Evolutionary conservation across 257 asterid species (phyloP), one percentile per base, ranked within the genome.

Genomic region (Thymus mandschuricus): DNA sequence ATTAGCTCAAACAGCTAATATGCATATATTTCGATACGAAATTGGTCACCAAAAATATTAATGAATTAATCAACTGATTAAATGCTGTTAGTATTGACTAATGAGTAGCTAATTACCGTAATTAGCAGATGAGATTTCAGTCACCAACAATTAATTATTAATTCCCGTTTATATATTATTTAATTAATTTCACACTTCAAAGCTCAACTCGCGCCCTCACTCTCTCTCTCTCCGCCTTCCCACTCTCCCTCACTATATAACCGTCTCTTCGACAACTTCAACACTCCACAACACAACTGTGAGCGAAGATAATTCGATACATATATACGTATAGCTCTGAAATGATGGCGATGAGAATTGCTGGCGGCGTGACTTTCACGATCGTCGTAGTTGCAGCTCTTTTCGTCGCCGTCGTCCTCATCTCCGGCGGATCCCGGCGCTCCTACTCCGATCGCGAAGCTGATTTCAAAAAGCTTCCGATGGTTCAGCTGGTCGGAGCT

Each of bases 181-280:
- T 66, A 38, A 44, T 6, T 48, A 48, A 8, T 0, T 15, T 44
- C 70, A 35, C 60, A 52, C 64, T 56, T 57, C 3, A 35, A 15
- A 70, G 40, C 49, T 69, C 61, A 33, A 10, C 40, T 15, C 61
- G 48, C 68, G 34, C 60, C 52, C 30, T 59, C 60, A 15, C 60
- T 21, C 60, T 40, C 65, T 35, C 65, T 35, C 38, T 58, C 72
- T 45, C 72, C 28, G 28, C 28, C 55, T 49, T 13, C 13, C 68
- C 68, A 33, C 55, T 28, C 70, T 38, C 58, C n/a, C 57, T 41
- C 29, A 9, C 31, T 35, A 29, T 41, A 75, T 67, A 81, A 81
- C 86, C 86, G 86, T 63, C 76, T 68, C 80, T n/a, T 45, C 81
- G 68, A 69, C 84, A 77, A 74, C 68, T 71, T 71, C 79, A 73